A percentile compares a stretch with the other conserved stretches of the same genome.
Evolutionary conservation across 148 eudicot genomes (phyloP).

Genomic region (Cornus suecica): DNA sequence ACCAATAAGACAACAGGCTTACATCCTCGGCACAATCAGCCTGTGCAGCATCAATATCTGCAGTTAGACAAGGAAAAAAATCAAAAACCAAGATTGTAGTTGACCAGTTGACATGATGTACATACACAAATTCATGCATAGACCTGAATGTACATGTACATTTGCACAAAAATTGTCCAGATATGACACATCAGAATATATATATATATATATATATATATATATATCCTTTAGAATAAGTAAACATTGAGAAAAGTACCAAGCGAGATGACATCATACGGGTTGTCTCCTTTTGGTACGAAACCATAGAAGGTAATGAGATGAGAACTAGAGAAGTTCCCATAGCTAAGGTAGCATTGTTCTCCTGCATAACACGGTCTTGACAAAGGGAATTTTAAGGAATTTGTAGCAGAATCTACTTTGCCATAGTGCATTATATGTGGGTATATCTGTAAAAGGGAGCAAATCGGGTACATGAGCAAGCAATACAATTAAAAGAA

Average conservation of each 20-base stretch:
- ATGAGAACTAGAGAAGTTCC: slow-evolving; percentile 84
- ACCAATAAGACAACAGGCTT: slow-evolving; percentile 28
- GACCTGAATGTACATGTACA: not conserved
- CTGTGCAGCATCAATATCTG: slow-evolving; percentile 48
- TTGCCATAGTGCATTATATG: slow-evolving; percentile 85
- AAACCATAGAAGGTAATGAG: slow-evolving; percentile 88
- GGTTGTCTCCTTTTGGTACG: slow-evolving; percentile 60
- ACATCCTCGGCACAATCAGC: slow-evolving; percentile 30
- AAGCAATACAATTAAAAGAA: not conserved
- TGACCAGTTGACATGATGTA: not conserved
- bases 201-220: too few relatives aligned
- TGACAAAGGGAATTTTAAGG: slow-evolving; percentile 69
- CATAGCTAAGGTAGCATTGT: slow-evolving; percentile 85
- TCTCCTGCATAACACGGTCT: slow-evolving; percentile 85
- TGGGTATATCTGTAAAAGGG: slow-evolving; percentile 57
- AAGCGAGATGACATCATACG: slow-evolving; percentile 76
- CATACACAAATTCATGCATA: too few relatives aligned
- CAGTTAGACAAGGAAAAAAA: not conserved
- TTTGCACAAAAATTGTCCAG: not conserved
- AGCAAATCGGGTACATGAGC: slow-evolving; percentile 3
- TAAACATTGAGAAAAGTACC: slow-evolving; percentile 40
- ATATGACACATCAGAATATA: not conserved
- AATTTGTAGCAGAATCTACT: slow-evolving; percentile 58
- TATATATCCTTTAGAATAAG: too few relatives aligned
- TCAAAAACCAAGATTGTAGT: not conserved